Percentiles rank a stretch among this genome's conserved stretches.
phyloP scores from a whole-genome alignment of 2,329 filamentous ascomycete species.

The Alternaria viburni region DNA sequence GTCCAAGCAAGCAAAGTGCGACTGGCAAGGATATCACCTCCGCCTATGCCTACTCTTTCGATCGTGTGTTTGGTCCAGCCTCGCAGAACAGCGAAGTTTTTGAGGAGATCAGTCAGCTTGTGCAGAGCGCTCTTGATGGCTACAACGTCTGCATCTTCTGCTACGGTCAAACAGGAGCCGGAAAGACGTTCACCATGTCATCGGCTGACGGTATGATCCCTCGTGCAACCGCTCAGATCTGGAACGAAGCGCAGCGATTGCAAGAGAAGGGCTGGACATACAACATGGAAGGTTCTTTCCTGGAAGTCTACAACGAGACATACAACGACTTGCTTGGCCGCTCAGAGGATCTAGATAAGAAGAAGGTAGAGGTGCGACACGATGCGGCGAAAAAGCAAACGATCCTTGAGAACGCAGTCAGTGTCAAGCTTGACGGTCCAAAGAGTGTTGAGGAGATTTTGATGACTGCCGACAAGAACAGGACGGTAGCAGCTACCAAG shows the following conservation, averaged over 20 bases:
- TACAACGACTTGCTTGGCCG: constrained; percentile 85
- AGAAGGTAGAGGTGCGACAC: constrained; percentile 88
- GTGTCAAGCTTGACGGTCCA: constrained; percentile 77
- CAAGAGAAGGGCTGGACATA: constrained; percentile 94
- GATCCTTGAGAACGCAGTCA: constrained; percentile 78
- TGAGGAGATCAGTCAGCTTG: constrained; percentile 93
- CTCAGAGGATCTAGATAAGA: constrained; percentile 74
- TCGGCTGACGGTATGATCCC: constrained; percentile 97
- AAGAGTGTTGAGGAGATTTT: constrained; percentile 81
- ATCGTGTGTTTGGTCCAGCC: constrained; percentile 83
- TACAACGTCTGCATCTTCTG: constrained; percentile 99
- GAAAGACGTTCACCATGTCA: constrained; percentile 97
- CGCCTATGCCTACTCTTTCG: constrained; percentile 86
- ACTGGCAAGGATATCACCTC: constrained; percentile 78
- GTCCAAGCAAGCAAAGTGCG: constrained; percentile 82
- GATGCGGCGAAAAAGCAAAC: constrained; percentile 84
- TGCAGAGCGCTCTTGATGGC: constrained; percentile 93
- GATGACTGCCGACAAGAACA: constrained; percentile 79
- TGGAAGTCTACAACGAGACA: constrained; percentile 98
- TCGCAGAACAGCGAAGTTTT: constrained; percentile 87
- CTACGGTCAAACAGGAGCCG: constrained; percentile 95
- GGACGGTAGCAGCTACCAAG: constrained; percentile 94
- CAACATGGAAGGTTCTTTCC: constrained; percentile 90
- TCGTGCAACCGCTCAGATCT: constrained; percentile 89
- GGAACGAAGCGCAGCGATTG: constrained; percentile 81